These are phyloP conservation scores for Pelargonium nanum DNA, from an alignment of 345 rosid species.

Conservation along the genomic window DNA sequence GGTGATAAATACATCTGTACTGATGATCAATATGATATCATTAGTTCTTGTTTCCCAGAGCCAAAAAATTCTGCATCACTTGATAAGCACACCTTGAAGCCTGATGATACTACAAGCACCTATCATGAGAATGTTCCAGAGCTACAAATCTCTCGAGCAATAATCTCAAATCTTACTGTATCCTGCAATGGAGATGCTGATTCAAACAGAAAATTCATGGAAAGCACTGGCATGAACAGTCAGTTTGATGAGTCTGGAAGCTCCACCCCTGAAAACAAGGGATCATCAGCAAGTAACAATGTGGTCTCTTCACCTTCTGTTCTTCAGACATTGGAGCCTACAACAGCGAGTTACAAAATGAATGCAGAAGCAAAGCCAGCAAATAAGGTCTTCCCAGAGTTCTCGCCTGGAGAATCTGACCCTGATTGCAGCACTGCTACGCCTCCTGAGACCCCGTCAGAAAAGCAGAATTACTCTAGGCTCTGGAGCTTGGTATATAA, in stretches of 20 bases:
- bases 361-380: slow-evolving; percentile 9
- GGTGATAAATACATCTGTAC: not conserved
- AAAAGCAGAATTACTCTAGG: slow-evolving; percentile 44
- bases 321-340: not conserved
- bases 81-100: too few species aligned
- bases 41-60: too few species aligned
- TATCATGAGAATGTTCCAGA: too few species aligned
- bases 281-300: not conserved
- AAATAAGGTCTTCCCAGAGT: slow-evolving; percentile 14
- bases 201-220: not conserved
- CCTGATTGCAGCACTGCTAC: slow-evolving; percentile 9
- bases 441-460: slow-evolving; percentile 24
- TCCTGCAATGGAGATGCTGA: too few species aligned
- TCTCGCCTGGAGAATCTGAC: slow-evolving; percentile 17
- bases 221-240: not conserved
- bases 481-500: slow-evolving; percentile 67
- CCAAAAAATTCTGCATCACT: too few species aligned
- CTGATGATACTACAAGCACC: too few species aligned
- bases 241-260: not conserved
- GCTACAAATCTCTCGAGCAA: too few species aligned
- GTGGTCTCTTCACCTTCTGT: not conserved
- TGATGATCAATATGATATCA: too few species aligned
- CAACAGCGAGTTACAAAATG: not conserved
- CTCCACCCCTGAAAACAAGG: not conserved
- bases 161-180: too few species aligned